Evolutionary conservation across 2,329 filamentous ascomycete genomes (phyloP), one percentile per base, ranked within the genome.

Genomic region (Curvularia verruculosa): DNA sequence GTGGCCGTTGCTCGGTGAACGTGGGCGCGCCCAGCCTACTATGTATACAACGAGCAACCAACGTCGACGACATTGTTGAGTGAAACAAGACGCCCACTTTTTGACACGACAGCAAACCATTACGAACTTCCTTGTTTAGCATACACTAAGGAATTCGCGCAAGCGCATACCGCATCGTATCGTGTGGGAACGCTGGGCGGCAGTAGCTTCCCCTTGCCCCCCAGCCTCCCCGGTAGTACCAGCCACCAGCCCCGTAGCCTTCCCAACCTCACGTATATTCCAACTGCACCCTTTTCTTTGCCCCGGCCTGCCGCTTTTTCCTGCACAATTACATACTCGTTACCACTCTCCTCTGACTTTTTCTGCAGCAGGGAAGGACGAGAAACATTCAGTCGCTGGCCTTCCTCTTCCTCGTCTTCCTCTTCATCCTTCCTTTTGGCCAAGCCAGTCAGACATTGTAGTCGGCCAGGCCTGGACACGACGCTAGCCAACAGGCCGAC

Each of bases 201-300:
- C 23, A 58, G 57, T 49, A 49, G 58, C 43, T 48, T 50, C 47
- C 29, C 56, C 26, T 29, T 9, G n/a, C 26, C 26, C 24, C 26
- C 56, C 54, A 57, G 48, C 54, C 54, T 47, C 63, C 70, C 46
- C 49, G 28, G 37, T 40, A 44, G 37, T 40, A 44, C 57, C 57
- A 59, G 53, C 59, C 59, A 61, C 50, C 59, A 40, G 28, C 45
- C 45, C 47, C 34, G 39, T 47, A 52, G 47, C 45, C 52, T 52
- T 28, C 59, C 70, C 68, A 69, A 61, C 68, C 69, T 65, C 63
- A 63, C 63, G 56, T 61, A 68, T 66, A 67, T 64, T 65, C 65
- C 56, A 71, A 70, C 65, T 59, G 60, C 60, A 64, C 60, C 68
- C 67, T 70, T 71, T 73, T 74, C 69, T 68, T 56, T 71, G 43